Evolutionary conservation across 148 eudicot species (phyloP).

Genomic region (Drosera capensis): DNA sequence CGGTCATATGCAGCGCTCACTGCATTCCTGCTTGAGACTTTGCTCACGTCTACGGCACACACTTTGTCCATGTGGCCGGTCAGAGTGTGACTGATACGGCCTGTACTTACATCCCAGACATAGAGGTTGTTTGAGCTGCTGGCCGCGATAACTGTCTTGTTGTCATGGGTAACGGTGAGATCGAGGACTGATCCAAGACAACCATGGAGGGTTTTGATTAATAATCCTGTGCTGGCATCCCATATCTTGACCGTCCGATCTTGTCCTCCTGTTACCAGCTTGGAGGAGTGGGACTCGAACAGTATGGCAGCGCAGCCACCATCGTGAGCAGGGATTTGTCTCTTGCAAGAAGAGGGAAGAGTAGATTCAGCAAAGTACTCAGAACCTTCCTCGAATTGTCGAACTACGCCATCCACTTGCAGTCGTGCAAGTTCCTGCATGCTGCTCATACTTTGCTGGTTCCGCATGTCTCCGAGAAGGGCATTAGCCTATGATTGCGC

Average conservation of each 20-base stretch:
- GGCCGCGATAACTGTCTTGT: constrained; percentile 67
- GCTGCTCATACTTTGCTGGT: constrained; percentile 40
- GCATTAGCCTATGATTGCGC: constrained; percentile 62
- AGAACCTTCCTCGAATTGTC: constrained; percentile 82
- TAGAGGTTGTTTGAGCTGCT: constrained; percentile 72
- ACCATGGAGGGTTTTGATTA: constrained; percentile 44
- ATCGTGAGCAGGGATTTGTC: constrained; percentile 66
- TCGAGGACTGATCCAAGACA: constrained; percentile 83
- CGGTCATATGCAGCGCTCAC: constrained; percentile 87
- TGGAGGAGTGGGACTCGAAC: constrained; percentile 65
- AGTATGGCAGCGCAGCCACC: constrained; percentile 82
- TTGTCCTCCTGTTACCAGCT: constrained; percentile 75
- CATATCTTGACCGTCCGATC: constrained; percentile 73
- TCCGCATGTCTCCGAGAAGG: constrained; percentile 60
- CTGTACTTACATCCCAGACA: constrained; percentile 69
- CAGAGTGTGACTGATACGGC: constrained; percentile 73
- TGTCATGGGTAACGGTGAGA: constrained; percentile 64
- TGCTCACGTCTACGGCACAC: constrained; percentile 86
- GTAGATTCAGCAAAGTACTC: constrained; percentile 60
- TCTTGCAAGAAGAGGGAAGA: constrained; percentile 45
- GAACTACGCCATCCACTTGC: constrained; percentile 94
- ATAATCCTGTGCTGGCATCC: constrained; percentile 62
- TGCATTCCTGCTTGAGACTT: constrained; percentile 50
- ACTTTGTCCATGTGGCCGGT: constrained; percentile 92
- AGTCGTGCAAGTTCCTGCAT: constrained; percentile 69